A percentile compares a stretch with the other conserved stretches of the same genome.
Conservation (phyloP, 2,329 filamentous ascomycete genomes). For the Kalaharituber pfeilii region DNA sequence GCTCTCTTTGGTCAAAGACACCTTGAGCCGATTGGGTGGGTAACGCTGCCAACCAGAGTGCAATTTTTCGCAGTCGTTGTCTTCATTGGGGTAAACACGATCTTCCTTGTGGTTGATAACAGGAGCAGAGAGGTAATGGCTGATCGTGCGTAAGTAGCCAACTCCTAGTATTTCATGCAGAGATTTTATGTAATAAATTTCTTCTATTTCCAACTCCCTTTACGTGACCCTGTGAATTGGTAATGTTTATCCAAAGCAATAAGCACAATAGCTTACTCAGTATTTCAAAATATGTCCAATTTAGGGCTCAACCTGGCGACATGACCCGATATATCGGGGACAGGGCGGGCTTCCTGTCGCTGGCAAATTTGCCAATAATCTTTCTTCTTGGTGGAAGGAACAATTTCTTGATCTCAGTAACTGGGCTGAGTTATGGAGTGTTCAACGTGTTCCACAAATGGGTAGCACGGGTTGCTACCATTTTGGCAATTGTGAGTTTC, state of each 20-base stretch:
- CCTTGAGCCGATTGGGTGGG: constrained; percentile 22
- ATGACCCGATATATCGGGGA: constrained; percentile 11
- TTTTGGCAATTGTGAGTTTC: constrained; percentile 14
- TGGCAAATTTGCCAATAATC: constrained; percentile 17
- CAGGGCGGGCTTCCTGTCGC: constrained; percentile 12
- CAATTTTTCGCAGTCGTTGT: constrained; percentile 10
- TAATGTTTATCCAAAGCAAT: too few relatives aligned
- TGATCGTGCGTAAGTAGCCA: not conserved
- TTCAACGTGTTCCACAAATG: constrained; percentile 20
- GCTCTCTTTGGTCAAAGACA: constrained; percentile 15
- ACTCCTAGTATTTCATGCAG: not conserved
- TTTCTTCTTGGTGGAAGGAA: constrained; percentile 19
- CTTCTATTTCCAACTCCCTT: not conserved
- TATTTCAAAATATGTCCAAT: not conserved
- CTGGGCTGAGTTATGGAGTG: constrained; percentile 17
- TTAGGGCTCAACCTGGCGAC: constrained; percentile 3
- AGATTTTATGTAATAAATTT: not conserved
- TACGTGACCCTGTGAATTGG: too few relatives aligned
- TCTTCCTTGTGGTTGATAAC: constrained; percentile 11
- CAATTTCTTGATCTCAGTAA: constrained; percentile 18
- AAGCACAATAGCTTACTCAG: not conserved
- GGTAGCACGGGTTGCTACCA: constrained; percentile 14
- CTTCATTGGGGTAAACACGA: constrained; percentile 15
- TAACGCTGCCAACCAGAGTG: constrained; percentile 15
- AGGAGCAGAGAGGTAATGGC: not conserved